Evolutionary conservation across 2,329 filamentous ascomycete species (phyloP), one percentile per base, ranked within the genome.

Genomic region (Ceratocystis papillata): DNA sequence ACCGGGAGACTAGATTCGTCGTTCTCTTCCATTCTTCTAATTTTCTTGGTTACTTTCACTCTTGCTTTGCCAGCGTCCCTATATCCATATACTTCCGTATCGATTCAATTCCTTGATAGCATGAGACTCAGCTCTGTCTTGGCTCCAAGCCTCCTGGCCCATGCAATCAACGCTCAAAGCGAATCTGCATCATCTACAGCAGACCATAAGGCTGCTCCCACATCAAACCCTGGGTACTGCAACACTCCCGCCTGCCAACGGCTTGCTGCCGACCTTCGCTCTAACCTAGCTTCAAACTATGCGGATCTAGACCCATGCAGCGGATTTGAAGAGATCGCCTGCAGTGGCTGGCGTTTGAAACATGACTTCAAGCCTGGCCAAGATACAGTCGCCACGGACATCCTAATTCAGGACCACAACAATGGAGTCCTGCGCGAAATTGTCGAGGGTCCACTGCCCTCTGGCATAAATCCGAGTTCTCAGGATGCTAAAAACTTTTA

Each of bases 241-340:
- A 57, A 69, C 48, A 73, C 72, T 5, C 70, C 72, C 1, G 71
- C 72, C n/a, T 74, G 73, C 25, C 69, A 74, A 0, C 72, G 73
- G 60, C 70, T 73, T 20, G 73, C 73, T 22, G 73, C 73, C 0
- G 72, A 74, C 28, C 71, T 74, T 10, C 66, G 74, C 0, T 70
- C 70, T 15, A 72, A 70, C 12, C 65, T 75, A 0, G 70, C 73
- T 1, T 68, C 71, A 7, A 69, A 84, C 63, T 85, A 87, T 73
- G 77, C 81, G 67, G 74, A 82, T 2, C 76, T 89, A 46, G 85
- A 89, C 71, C 82, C 87, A 1, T 90, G 87, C 70, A 80, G 78
- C n/a, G 75, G 88, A 71, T 90, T 90, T 68, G 84, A 88, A 67
- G 78, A 85, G 72, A 80, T 85, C 65, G 84, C 84, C 25, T 89